These are phyloP conservation scores for Vigna radiata DNA, from an alignment of 306 rosid species.

Conservation along the genomic window DNA sequence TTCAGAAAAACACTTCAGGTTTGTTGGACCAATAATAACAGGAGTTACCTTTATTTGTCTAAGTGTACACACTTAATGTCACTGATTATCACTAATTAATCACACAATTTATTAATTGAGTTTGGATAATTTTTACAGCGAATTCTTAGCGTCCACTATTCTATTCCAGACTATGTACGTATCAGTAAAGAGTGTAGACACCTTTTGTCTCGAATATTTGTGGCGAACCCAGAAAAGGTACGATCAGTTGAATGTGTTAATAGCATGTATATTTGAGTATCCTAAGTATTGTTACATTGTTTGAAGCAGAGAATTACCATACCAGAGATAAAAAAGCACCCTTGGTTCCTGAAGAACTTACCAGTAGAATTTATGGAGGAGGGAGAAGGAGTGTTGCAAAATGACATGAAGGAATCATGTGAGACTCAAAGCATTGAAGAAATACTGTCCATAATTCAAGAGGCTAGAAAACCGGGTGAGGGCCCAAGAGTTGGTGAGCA, in stretches of 20 bases:
- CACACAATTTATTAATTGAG: slow-evolving; percentile 17
- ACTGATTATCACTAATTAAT: slow-evolving; percentile 8
- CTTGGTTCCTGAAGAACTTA: slow-evolving; percentile 77
- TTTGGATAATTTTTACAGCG: slow-evolving; percentile 66
- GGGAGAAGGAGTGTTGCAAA: slow-evolving; percentile 43
- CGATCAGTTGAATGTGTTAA: not conserved
- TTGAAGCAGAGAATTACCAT: slow-evolving; percentile 78
- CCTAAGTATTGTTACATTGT: not conserved
- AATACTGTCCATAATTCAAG: slow-evolving; percentile 73
- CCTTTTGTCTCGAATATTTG: slow-evolving; percentile 85
- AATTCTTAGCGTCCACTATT: slow-evolving; percentile 88
- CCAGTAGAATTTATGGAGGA: slow-evolving; percentile 76
- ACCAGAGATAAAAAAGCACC: slow-evolving; percentile 80
- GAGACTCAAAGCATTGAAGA: slow-evolving; percentile 66
- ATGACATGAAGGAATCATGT: slow-evolving; percentile 42
- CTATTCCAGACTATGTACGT: slow-evolving; percentile 86
- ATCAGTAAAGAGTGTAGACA: slow-evolving; percentile 77
- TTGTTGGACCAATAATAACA: slow-evolving; percentile 31
- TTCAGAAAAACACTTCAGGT: slow-evolving; percentile 97
- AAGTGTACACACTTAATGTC: not conserved
- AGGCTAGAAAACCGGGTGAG: slow-evolving; percentile 66
- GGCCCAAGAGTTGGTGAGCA: slow-evolving; percentile 65
- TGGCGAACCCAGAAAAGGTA: slow-evolving; percentile 90
- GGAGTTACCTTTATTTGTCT: slow-evolving; percentile 5
- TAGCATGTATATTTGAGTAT: too few relatives aligned